Evolutionary conservation across 257 asterid species (phyloP).

Genomic region (Salvia miltiorrhiza): DNA sequence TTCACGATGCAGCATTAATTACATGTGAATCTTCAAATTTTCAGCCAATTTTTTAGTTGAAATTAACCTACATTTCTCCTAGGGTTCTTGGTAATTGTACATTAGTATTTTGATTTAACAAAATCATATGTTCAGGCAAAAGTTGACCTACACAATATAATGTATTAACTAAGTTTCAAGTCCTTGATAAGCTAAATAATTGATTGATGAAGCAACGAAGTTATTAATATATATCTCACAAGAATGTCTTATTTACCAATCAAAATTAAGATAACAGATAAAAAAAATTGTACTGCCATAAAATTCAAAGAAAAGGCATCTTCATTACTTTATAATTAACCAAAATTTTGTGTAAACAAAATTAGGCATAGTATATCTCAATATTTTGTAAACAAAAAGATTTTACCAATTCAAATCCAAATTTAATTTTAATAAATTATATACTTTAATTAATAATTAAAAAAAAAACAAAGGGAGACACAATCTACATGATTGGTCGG

Average conservation of each 20-base stretch:
- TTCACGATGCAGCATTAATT: slow-evolving; percentile 12
- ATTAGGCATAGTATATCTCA: background rate
- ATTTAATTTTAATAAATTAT: background rate
- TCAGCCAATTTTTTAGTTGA: background rate
- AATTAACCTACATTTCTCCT: slow-evolving; percentile 1
- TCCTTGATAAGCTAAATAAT: background rate
- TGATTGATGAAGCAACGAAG: background rate
- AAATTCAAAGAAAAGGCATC: background rate
- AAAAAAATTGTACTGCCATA: background rate
- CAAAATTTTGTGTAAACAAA: background rate
- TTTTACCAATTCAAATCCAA: background rate
- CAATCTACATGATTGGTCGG: slow-evolving; percentile 28
- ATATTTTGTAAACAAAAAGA: background rate
- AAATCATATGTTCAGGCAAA: background rate
- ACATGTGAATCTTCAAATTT: background rate
- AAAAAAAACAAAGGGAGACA: slow-evolving; percentile 1
- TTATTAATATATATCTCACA: background rate
- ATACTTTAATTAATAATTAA: background rate
- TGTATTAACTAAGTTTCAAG: background rate
- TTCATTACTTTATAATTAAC: background rate
- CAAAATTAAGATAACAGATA: background rate
- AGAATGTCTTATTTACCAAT: background rate
- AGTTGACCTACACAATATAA: slow-evolving; percentile 16
- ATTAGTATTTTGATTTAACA: background rate
- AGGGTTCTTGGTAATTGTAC: background rate